Base-by-base conservation (phyloP, 2,329 filamentous ascomycete species). In the Lecanosticta acicola region DNA sequence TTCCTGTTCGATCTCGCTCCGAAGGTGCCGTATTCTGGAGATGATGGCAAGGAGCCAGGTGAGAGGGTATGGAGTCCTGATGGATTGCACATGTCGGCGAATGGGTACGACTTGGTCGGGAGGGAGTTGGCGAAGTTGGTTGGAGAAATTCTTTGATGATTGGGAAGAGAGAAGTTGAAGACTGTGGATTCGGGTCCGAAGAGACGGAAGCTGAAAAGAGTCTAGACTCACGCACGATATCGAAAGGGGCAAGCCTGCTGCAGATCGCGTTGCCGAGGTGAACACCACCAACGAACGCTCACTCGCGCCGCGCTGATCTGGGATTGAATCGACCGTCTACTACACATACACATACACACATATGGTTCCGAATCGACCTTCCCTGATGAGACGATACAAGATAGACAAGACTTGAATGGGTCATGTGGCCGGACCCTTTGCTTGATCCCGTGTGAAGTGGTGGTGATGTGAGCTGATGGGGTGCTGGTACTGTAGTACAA, bases 1-100 rank as follows among this genome's bases (percentile, higher is more conserved):
- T 41, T n/a, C 9, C n/a, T 41, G 11, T 41, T 41, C 26, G 39
- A 41, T 20, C 26, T 41, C 8, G 39, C 39, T 4, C 24, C 39
- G 3, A 2, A 16, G 26, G 39, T 41, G 24, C 39, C 39, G 7
- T 41, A 32, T 11, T 8, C 10, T 9, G 26, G 32, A 8, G 11
- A 33, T 11, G 21, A n/a, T 3, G 39, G 32, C 14, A 16, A 33
- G 11, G 39, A 41, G 13, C 2, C n/a, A 8, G 39, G 32, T 4
- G 21, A 17, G 17, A 33, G 3, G 2, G 32, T 41, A 4, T 41
- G 39, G 39, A 32, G 21, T 19, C 39, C 26, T 4, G 39, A 41
- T 41, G 39, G 11, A 18, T 18, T 41, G 18, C 39, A 41, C 17
- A 41, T 41, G 39, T 32, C 39, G 5, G 13, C 20, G 17, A 32